phyloP scores from a whole-genome alignment of 2,329 filamentous ascomycete genomes.

The Nemania serpens region DNA sequence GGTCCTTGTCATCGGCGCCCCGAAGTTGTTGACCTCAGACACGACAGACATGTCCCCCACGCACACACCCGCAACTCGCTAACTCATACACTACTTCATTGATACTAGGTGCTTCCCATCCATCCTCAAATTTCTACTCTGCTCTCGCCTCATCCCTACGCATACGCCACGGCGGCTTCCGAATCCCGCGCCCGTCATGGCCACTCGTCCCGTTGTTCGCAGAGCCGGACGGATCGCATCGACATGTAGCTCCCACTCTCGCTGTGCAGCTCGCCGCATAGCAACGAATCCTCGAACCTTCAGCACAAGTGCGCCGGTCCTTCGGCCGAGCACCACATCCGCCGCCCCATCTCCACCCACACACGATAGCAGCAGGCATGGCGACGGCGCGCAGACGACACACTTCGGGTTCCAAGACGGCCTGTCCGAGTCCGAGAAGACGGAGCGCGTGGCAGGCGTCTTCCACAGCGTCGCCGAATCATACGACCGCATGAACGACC shows the following conservation, averaged over 20 bases:
- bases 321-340: slow-evolving; percentile 30
- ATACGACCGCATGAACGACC: slow-evolving; percentile 98
- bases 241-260: slow-evolving; percentile 10
- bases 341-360: slow-evolving; percentile 21
- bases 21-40: not conserved
- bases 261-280: not conserved
- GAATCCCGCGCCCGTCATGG: slow-evolving; percentile 34
- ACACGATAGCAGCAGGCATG: slow-evolving; percentile 15
- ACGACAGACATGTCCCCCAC: not conserved
- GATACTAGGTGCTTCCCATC: too few species aligned
- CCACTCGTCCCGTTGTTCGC: slow-evolving; percentile 36
- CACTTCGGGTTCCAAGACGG: slow-evolving; percentile 88
- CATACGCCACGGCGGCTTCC: too few species aligned
- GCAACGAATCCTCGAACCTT: slow-evolving; percentile 28
- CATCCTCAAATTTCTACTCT: too few species aligned
- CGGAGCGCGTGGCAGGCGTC: slow-evolving; percentile 74
- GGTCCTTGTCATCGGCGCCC: slow-evolving; percentile 9
- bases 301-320: slow-evolving; percentile 31
- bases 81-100: too few species aligned
- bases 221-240: slow-evolving; percentile 31
- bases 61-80: too few species aligned
- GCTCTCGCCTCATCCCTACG: too few species aligned
- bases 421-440: slow-evolving; percentile 79
- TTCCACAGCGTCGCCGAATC: slow-evolving; percentile 94
- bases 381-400: slow-evolving; percentile 59